phyloP scores from a whole-genome alignment of 2,329 filamentous ascomycete species.

The Ramichloridium luteum region DNA sequence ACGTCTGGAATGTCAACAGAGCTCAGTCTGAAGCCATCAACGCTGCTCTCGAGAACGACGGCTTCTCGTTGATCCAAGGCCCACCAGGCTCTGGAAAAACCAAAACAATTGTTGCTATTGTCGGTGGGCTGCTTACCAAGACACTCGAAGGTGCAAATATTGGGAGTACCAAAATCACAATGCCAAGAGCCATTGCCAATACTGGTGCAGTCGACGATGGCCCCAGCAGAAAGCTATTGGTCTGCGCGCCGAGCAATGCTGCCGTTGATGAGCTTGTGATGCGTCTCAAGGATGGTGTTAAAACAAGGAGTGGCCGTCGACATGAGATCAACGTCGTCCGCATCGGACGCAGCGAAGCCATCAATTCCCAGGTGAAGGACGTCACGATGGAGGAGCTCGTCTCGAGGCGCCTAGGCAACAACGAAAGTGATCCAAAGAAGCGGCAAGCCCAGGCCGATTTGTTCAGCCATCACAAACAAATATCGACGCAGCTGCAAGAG shows the following conservation, averaged over 20 bases:
- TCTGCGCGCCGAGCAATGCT: conserved; percentile 97
- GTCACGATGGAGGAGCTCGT: conserved; percentile 91
- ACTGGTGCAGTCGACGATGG: conserved; percentile 17
- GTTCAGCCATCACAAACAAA: conserved; percentile 53
- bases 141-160: conserved; percentile 36
- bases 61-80: conserved; percentile 90
- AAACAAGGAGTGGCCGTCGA: conserved; percentile 57
- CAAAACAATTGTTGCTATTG: conserved; percentile 94
- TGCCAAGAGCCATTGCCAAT: conserved; percentile 23
- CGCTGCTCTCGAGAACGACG: conserved; percentile 88
- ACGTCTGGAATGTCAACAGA: conserved; percentile 71
- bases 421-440: conserved; percentile 26
- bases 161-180: conserved; percentile 23
- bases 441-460: conserved; percentile 49
- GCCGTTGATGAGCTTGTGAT: conserved; percentile 93
- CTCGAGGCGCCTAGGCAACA: conserved; percentile 48
- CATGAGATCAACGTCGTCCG: conserved; percentile 79
- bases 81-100: conserved; percentile 96
- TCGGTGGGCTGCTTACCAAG: conserved; percentile 68
- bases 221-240: conserved; percentile 72
- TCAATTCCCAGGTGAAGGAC: conserved; percentile 78
- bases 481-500: conserved; percentile 54
- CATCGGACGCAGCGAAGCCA: conserved; percentile 79
- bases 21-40: conserved; percentile 87
- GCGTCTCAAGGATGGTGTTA: conserved; percentile 78